Conservation (phyloP, 768 basidiomycete species). For the Paxillus ammoniavirescens region DNA sequence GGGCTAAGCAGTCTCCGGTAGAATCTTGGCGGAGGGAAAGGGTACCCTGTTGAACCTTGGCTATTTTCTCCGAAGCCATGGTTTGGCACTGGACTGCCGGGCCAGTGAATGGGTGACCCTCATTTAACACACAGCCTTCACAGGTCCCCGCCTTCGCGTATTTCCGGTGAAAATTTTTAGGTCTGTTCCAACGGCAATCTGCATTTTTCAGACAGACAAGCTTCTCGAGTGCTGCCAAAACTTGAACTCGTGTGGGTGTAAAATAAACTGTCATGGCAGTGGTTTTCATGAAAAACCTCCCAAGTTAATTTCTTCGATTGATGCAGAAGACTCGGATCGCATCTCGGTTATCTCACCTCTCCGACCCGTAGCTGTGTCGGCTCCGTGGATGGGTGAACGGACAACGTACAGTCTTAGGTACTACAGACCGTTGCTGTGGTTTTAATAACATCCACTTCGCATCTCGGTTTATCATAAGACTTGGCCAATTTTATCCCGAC, state of each 20-base stretch:
- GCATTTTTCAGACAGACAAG: too few species aligned
- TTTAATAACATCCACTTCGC: neutral
- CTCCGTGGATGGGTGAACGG: conserved; percentile 10
- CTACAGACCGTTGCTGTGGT: neutral
- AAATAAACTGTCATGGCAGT: neutral
- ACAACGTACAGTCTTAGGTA: too few species aligned
- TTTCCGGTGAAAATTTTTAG: conserved; percentile 36
- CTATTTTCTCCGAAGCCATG: conserved; percentile 34
- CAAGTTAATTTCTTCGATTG: neutral
- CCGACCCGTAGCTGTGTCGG: conserved; percentile 8
- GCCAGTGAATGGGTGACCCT: conserved; percentile 17
- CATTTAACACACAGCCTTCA: conserved; percentile 37
- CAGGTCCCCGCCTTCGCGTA: conserved; percentile 39
- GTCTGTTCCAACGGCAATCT: conserved; percentile 17
- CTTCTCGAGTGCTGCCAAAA: neutral
- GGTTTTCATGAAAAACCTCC: too few species aligned
- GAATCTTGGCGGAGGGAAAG: conserved; percentile 29
- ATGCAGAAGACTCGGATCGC: too few species aligned
- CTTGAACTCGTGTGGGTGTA: neutral
- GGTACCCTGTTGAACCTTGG: conserved; percentile 32
- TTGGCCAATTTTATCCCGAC: conserved; percentile 12
- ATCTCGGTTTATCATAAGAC: neutral
- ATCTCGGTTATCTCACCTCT: conserved; percentile 1
- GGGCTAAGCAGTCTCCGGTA: conserved; percentile 10
- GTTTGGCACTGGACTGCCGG: neutral